phyloP scores from a whole-genome alignment of 441 rosid genomes.

The Sinapis alba region DNA sequence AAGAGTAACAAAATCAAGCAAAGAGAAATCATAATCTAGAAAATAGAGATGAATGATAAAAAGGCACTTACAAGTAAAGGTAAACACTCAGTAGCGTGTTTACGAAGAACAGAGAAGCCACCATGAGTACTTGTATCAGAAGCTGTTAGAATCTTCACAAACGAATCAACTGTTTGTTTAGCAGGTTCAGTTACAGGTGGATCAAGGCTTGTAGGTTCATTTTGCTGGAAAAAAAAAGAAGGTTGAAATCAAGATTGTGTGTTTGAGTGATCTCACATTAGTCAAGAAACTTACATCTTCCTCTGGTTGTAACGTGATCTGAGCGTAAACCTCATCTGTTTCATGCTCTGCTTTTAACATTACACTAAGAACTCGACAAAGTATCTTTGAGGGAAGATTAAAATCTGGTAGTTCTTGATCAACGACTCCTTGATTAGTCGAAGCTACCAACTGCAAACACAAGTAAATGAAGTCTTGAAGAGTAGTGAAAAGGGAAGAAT shows the following conservation, averaged over 20 bases:
- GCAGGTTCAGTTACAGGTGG: conserved; percentile 52
- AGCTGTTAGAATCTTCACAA: conserved; percentile 85
- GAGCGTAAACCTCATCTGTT: conserved; percentile 94
- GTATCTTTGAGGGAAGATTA: conserved; percentile 79
- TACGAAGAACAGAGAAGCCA: conserved; percentile 91
- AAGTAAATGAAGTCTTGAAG: conserved; percentile 25
- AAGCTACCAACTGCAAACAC: neutral
- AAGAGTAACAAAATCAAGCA: neutral
- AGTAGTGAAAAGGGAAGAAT: neutral
- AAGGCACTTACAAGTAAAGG: conserved; percentile 65
- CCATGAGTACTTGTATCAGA: conserved; percentile 99
- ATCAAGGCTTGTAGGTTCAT: conserved; percentile 64
- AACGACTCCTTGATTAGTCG: neutral
- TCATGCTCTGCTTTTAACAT: conserved; percentile 87
- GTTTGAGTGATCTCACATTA: neutral
- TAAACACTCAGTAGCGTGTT: conserved; percentile 90
- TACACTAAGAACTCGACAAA: conserved; percentile 73
- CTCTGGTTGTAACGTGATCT: conserved; percentile 79
- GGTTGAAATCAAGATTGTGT: neutral
- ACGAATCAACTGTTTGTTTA: conserved; percentile 60
- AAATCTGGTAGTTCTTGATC: conserved; percentile 59
- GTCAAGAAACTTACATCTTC: conserved; percentile 49
- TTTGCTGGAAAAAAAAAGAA: conserved; percentile 46
- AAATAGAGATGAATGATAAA: neutral
- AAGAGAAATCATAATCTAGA: neutral